Base-by-base conservation (phyloP, 345 rosid genomes). In the Acer campestre region DNA sequence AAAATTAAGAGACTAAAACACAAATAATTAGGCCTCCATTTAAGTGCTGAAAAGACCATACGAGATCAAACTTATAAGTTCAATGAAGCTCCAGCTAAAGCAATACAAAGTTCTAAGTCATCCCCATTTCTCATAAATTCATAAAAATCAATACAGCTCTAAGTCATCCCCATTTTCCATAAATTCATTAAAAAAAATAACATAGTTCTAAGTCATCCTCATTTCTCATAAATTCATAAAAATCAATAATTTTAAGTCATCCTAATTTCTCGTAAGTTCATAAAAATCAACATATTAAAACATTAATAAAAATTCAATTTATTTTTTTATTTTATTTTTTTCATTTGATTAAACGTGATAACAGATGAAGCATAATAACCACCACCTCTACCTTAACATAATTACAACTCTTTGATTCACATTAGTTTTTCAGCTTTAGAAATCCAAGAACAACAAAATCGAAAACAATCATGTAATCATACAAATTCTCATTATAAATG, bases 381-480 rank as follows among this genome's bases (percentile, higher is more conserved):
- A 20, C 51, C 53, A 67, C 3, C 70, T 42, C 9, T n/a, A 67
- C 58, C 31, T 23, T 1, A 17, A 7, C 18, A 70, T 23, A 53
- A 17, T 8, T 46, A 46, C 49, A 10, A 46, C 27, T 67, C 51
- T 40, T 18, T 7, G 23, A 40, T 40, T 40, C 23, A 14, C 27
- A 27, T 7, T 12, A 20, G 18, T 40, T 48, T 14, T 48, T 23
- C 31, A 20, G 29, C 9, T 23, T 11, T 48, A 4, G 38, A 22
- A 20, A 22, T 42, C 46, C 46, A 9, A 42, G 46, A 42, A 42
- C 46, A 42, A 42, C 46, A 42, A 42, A 42, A 42, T 11, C 20
- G n/a, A 48, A 68, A 13, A 48, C n/a, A n/a, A 22, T 59, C 63
- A 7, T 13, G 25, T 58, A 78, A 67, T 27, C 53, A 70, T 61